These are phyloP conservation scores for Monosporozyma aquatica DNA, from an alignment of 805 yeast genomes.

Conservation along the genomic window DNA sequence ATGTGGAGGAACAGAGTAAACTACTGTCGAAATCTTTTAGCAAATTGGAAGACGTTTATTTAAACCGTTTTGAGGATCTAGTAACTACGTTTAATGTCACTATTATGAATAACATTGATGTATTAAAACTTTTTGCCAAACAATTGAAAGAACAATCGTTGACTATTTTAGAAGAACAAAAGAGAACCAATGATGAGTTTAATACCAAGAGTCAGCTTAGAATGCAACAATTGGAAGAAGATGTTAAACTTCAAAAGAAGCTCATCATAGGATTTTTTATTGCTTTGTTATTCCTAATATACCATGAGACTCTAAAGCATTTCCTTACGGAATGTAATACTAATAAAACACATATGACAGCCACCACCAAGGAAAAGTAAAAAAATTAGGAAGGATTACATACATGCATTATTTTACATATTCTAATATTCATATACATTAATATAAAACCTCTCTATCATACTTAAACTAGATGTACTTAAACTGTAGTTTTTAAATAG, in stretches of 20 bases:
- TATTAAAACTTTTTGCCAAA: slow-evolving; percentile 20
- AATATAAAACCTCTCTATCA: too few relatives aligned
- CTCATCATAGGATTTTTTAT: slow-evolving; percentile 12
- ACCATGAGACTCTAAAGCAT: slow-evolving; percentile 1
- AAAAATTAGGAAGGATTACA: too few relatives aligned
- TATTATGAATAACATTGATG: slow-evolving; percentile 46
- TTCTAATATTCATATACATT: not conserved
- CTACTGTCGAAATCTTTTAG: slow-evolving; percentile 59
- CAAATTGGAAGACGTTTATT: slow-evolving; percentile 55
- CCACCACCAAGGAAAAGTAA: too few relatives aligned
- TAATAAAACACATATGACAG: too few relatives aligned
- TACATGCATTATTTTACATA: too few relatives aligned
- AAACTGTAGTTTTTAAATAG: too few relatives aligned
- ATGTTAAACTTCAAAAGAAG: slow-evolving; percentile 16
- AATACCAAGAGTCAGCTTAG: slow-evolving; percentile 10
- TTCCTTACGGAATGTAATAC: too few relatives aligned
- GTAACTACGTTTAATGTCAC: slow-evolving; percentile 56
- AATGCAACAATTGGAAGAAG: slow-evolving; percentile 17
- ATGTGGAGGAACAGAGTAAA: slow-evolving; percentile 81
- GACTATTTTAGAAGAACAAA: slow-evolving; percentile 22
- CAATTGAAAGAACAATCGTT: slow-evolving; percentile 25
- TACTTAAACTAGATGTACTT: too few relatives aligned
- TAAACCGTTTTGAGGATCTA: slow-evolving; percentile 45
- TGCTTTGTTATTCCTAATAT: slow-evolving; percentile 6
- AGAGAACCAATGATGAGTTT: slow-evolving; percentile 15